Conservation (phyloP, 164 flowering plant species). For the Cinnamomum chago region DNA sequence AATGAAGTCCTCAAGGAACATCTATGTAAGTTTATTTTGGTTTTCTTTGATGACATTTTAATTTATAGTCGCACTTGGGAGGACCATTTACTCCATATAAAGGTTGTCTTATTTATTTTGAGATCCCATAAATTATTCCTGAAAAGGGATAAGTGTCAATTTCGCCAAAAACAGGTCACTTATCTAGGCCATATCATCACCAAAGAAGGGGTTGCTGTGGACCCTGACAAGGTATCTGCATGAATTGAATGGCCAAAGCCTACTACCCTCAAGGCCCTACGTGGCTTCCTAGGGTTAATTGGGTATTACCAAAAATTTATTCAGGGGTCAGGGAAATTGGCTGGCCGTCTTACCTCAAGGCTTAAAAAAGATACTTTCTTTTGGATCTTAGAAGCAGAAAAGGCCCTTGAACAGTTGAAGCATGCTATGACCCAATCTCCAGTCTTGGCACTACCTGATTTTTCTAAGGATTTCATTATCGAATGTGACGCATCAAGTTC, state of each 20-base stretch:
- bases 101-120: background rate
- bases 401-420: background rate
- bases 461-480: background rate
- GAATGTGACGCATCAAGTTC: constrained; percentile 6
- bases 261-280: background rate
- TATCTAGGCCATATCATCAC: background rate
- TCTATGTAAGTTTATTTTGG: background rate
- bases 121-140: background rate
- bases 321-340: background rate
- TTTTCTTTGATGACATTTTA: background rate
- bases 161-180: background rate
- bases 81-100: background rate
- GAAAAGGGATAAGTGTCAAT: background rate
- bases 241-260: background rate
- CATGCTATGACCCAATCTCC: background rate
- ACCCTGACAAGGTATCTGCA: background rate
- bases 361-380: background rate
- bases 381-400: background rate
- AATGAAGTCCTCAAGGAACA: background rate
- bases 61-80: background rate
- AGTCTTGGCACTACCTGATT: constrained; percentile 1
- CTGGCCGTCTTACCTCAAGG: constrained; percentile 1
- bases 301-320: background rate
- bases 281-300: constrained; percentile 2
- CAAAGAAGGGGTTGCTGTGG: background rate